Percentiles rank a stretch among this genome's conserved stretches.
phyloP scores from a whole-genome alignment of 495 filamentous ascomycete species.

The Rusavskia elegans region DNA sequence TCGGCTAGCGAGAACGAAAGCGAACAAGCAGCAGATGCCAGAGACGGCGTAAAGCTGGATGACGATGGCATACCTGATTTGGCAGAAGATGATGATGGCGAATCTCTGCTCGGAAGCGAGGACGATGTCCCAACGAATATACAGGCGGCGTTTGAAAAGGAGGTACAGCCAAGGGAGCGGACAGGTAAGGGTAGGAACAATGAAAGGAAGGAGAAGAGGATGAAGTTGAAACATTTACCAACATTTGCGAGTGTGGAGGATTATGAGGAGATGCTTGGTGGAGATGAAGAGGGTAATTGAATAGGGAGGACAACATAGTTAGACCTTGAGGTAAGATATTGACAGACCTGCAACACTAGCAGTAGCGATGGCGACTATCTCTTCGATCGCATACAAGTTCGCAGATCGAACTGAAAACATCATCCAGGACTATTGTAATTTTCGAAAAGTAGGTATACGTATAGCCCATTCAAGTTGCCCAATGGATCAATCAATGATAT shows the following conservation, averaged over 20 bases:
- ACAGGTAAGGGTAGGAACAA: constrained; percentile 13
- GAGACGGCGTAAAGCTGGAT: constrained; percentile 17
- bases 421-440: too few relatives aligned
- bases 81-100: constrained; percentile 27
- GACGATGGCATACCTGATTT: constrained; percentile 20
- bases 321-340: too few relatives aligned
- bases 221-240: constrained; percentile 76
- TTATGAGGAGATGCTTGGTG: constrained; percentile 72
- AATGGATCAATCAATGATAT: too few relatives aligned
- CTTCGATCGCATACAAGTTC: too few relatives aligned
- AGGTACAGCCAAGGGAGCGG: constrained; percentile 8
- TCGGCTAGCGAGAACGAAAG: not conserved
- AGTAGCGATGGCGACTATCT: too few relatives aligned
- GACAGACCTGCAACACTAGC: too few relatives aligned
- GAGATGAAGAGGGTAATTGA: constrained; percentile 31
- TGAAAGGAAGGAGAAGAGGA: constrained; percentile 45
- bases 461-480: too few relatives aligned
- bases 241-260: constrained; percentile 88
- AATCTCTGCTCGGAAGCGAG: constrained; percentile 36
- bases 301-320: too few relatives aligned
- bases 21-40: constrained; percentile 17
- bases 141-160: constrained; percentile 24
- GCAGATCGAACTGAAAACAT: too few relatives aligned
- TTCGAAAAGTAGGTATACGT: too few relatives aligned
- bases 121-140: constrained; percentile 38